Conservation (phyloP, 192 early-diverging fungal species). For the Diversispora eburnea region DNA sequence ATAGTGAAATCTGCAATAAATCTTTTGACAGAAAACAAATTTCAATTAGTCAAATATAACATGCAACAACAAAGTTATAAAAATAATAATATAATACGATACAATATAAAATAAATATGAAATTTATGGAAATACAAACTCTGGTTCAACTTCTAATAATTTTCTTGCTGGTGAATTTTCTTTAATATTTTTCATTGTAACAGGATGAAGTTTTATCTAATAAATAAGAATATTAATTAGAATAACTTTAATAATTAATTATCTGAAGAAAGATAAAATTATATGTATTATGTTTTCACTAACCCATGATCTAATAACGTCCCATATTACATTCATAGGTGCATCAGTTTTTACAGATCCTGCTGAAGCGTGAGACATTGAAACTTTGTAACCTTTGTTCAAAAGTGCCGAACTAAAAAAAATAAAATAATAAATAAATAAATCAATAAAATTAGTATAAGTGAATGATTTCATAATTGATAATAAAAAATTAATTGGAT, state of each 20-base stretch:
- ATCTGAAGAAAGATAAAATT: background rate
- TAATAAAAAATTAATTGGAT: background rate
- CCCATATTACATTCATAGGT: constrained; percentile 83
- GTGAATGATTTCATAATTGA: too few relatives aligned
- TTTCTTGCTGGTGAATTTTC: constrained; percentile 63
- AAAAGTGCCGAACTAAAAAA: constrained; percentile 78
- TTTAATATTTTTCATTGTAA: constrained; percentile 59
- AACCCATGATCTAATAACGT: constrained; percentile 76
- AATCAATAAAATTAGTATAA: background rate
- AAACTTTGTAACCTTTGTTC: constrained; percentile 87
- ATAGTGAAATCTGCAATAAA: constrained; percentile 69
- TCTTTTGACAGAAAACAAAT: constrained; percentile 23
- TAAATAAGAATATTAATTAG: background rate
- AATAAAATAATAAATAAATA: background rate
- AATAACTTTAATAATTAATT: background rate
- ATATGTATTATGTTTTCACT: background rate
- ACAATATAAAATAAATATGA: background rate
- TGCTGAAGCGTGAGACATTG: constrained; percentile 75
- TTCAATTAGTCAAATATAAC: too few relatives aligned
- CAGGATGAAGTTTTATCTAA: constrained; percentile 65
- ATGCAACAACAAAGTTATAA: too few relatives aligned
- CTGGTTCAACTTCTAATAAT: constrained; percentile 58
- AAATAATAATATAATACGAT: background rate
- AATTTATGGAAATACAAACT: constrained; percentile 7
- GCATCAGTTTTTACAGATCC: constrained; percentile 93